A percentile compares a stretch with the other conserved stretches of the same genome.
phyloP scores from a whole-genome alignment of 2,329 filamentous ascomycete genomes.

The Nemania serpens region DNA sequence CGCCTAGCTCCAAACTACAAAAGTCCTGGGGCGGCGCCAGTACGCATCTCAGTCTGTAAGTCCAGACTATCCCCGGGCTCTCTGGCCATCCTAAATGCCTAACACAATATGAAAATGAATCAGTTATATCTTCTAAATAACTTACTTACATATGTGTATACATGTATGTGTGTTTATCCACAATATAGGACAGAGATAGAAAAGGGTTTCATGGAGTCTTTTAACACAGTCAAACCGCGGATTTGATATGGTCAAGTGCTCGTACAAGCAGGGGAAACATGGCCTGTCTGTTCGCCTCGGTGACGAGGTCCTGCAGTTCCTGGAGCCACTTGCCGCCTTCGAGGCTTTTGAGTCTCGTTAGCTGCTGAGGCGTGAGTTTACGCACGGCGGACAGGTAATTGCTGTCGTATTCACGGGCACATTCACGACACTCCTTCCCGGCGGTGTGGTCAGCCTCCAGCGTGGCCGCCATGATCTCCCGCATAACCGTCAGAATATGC shows the following conservation, averaged over 20 bases:
- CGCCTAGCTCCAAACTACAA: no score
- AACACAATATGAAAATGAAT: background rate
- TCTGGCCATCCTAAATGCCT: background rate
- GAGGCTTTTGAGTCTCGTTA: conserved; percentile 22
- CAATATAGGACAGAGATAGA: background rate
- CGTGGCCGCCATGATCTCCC: conserved; percentile 28
- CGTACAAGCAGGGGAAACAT: conserved; percentile 23
- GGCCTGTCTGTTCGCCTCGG: conserved; percentile 21
- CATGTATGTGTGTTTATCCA: background rate
- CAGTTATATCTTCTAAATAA: background rate
- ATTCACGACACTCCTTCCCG: conserved; percentile 23
- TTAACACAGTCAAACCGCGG: background rate
- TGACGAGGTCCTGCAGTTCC: conserved; percentile 26
- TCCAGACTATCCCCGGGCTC: no score
- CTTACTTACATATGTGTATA: background rate
- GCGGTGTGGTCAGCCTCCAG: conserved; percentile 25
- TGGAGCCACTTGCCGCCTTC: conserved; percentile 30
- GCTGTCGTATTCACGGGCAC: conserved; percentile 25
- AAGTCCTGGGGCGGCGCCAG: no score
- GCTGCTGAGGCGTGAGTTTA: conserved; percentile 27
- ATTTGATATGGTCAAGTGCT: conserved; percentile 10
- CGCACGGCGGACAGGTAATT: conserved; percentile 24
- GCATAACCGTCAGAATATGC: conserved; percentile 34
- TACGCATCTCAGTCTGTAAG: no score
- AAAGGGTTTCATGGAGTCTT: background rate